A percentile compares a stretch with the other conserved stretches of the same genome.
Evolutionary conservation across 2,329 filamentous ascomycete genomes (phyloP).

Genomic region (Sporothrix phasma): DNA sequence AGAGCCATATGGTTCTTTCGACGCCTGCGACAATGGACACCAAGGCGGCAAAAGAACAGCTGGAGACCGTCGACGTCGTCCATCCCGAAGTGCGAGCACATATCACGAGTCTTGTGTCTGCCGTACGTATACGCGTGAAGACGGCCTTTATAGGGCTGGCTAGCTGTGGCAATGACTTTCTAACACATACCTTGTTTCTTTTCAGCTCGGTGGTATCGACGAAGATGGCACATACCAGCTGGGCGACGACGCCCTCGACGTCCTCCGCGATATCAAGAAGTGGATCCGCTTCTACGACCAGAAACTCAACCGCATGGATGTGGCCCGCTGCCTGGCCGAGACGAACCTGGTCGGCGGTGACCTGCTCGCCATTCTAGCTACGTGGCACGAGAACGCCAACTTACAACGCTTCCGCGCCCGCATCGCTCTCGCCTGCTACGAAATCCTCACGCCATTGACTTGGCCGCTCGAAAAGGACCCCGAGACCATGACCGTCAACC

Average conservation of each 20-base stretch:
- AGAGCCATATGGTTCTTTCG: not conserved
- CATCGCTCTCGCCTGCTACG: constrained; percentile 74
- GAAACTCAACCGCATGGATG: constrained; percentile 86
- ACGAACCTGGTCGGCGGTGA: constrained; percentile 88
- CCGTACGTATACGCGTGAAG: constrained; percentile 47
- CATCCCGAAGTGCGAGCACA: constrained; percentile 90
- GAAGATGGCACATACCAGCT: constrained; percentile 77
- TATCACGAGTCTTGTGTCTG: constrained; percentile 86
- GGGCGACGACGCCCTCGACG: constrained; percentile 86
- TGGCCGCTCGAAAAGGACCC: constrained; percentile 81
- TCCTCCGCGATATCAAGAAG: constrained; percentile 84
- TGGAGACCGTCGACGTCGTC: constrained; percentile 51
- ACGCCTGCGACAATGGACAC: constrained; percentile 41
- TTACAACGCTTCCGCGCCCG: constrained; percentile 68
- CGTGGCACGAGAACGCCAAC: constrained; percentile 64
- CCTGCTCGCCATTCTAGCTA: constrained; percentile 75
- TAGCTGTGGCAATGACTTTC: not conserved
- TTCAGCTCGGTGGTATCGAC: constrained; percentile 72
- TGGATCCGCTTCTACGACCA: constrained; percentile 95
- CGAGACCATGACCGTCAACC: constrained; percentile 79
- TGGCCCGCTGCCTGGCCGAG: constrained; percentile 84
- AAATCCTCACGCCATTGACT: constrained; percentile 83
- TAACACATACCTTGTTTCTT: constrained; percentile 13
- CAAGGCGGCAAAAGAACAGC: constrained; percentile 17
- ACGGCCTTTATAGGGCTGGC: not conserved